A percentile compares a stretch with the other conserved stretches of the same genome.
These are phyloP conservation scores for Fusarium citri DNA, from an alignment of 2,329 filamentous ascomycete species.

Conservation along the genomic window DNA sequence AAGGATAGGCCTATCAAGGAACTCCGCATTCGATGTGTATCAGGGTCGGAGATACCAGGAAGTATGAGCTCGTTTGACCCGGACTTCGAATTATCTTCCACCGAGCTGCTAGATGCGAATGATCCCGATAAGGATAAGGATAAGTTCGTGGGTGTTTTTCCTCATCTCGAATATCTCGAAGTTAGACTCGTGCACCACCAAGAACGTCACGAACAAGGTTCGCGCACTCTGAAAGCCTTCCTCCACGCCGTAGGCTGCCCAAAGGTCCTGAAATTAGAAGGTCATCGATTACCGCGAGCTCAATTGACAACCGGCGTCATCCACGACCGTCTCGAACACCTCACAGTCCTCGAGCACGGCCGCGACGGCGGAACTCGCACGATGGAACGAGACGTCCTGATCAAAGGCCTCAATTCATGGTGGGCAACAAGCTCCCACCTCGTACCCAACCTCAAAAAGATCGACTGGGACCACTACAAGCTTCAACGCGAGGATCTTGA, in stretches of 20 bases:
- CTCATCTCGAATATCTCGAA: slow-evolving; percentile 14
- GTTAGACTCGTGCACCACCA: slow-evolving; percentile 6
- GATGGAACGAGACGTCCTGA: neutral
- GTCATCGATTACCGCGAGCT: slow-evolving; percentile 5
- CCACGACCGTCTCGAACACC: slow-evolving; percentile 20
- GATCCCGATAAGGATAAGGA: slow-evolving; percentile 17
- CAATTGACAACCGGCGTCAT: slow-evolving; percentile 3
- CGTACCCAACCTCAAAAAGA: slow-evolving; percentile 22
- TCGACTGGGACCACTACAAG: slow-evolving; percentile 33
- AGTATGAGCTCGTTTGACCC: neutral
- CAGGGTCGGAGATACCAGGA: slow-evolving; percentile 7
- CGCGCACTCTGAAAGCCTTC: slow-evolving; percentile 17
- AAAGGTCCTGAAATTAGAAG: slow-evolving; percentile 9
- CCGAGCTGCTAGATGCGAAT: neutral
- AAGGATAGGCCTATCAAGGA: slow-evolving; percentile 18
- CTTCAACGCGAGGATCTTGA: slow-evolving; percentile 28
- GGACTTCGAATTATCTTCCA: neutral
- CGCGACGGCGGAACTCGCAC: neutral
- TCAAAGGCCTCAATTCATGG: slow-evolving; percentile 13
- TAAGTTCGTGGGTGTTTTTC: slow-evolving; percentile 24
- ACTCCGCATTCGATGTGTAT: slow-evolving; percentile 10
- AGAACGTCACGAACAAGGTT: slow-evolving; percentile 4
- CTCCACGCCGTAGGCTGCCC: slow-evolving; percentile 27
- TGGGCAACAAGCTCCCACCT: slow-evolving; percentile 8
- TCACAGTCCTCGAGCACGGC: slow-evolving; percentile 9